Conservation (phyloP, 345 rosid species). For the Eucalyptus decipiens region DNA sequence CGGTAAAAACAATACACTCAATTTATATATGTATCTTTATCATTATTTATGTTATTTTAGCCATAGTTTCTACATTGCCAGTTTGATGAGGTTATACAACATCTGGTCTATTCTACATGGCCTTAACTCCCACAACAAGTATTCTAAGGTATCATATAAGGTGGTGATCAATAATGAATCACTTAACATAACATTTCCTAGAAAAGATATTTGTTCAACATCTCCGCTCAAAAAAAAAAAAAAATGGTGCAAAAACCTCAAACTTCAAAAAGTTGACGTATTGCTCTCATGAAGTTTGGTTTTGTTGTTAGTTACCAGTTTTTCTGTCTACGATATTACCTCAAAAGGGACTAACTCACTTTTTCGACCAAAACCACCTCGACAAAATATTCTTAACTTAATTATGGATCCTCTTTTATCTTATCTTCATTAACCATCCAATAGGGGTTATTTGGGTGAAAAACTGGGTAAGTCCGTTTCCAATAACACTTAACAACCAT, state of each 20-base stretch:
- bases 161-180: neutral
- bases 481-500: neutral
- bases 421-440: neutral
- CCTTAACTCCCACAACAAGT: neutral
- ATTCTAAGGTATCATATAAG: neutral
- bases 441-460: neutral
- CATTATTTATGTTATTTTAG: neutral
- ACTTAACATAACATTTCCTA: neutral
- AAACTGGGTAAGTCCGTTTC: neutral
- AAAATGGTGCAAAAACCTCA: neutral
- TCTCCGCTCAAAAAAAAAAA: too few species aligned
- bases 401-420: neutral
- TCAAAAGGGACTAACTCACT: neutral
- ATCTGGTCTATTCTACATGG: neutral
- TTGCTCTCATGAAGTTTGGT: neutral
- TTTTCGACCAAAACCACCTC: neutral
- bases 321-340: neutral
- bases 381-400: neutral
- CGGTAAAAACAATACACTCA: neutral
- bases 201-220: neutral
- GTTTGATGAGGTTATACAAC: neutral
- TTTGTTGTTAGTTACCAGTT: neutral
- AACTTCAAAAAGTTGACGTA: neutral
- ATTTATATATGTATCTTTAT: neutral
- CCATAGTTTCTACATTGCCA: neutral